These are phyloP conservation scores for Termitomyces sp. DNA, from an alignment of 768 basidiomycete species.

Conservation along the genomic window DNA sequence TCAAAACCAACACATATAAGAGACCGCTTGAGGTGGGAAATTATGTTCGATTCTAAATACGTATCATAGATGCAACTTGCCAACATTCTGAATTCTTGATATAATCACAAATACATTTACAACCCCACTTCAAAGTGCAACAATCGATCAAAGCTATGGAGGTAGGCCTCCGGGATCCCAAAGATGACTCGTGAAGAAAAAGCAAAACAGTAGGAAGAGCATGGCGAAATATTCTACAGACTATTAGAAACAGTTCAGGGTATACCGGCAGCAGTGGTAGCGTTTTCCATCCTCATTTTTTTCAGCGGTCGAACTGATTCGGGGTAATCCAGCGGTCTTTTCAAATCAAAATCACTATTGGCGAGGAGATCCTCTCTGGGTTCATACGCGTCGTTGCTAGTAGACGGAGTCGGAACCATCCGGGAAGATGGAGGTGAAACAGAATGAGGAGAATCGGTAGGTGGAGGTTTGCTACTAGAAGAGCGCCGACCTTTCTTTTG, in stretches of 20 bases:
- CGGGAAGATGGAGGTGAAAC: slow-evolving; percentile 55
- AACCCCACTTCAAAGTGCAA: slow-evolving; percentile 16
- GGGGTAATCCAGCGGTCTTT: slow-evolving; percentile 52
- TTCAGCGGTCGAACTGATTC: slow-evolving; percentile 52
- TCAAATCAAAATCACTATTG: slow-evolving; percentile 52
- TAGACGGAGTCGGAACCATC: slow-evolving; percentile 46
- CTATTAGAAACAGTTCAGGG: slow-evolving; percentile 37
- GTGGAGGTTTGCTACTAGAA: slow-evolving; percentile 44
- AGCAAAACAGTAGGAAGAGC: slow-evolving; percentile 25
- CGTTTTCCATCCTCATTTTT: slow-evolving; percentile 68
- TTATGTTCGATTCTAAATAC: slow-evolving; percentile 3
- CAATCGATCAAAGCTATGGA: slow-evolving; percentile 13
- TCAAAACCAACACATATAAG: slow-evolving; percentile 5
- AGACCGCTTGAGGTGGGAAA: slow-evolving; percentile 15
- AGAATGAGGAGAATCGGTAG: slow-evolving; percentile 38
- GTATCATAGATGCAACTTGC: neutral
- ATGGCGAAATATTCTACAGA: slow-evolving; percentile 32
- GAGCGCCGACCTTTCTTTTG: slow-evolving; percentile 49
- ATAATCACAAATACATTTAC: slow-evolving; percentile 25
- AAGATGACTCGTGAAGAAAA: slow-evolving; percentile 16
- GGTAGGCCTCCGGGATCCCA: slow-evolving; percentile 15
- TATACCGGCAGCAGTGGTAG: slow-evolving; percentile 40
- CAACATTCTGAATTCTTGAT: slow-evolving; percentile 7
- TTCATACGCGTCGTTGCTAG: slow-evolving; percentile 31
- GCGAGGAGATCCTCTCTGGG: slow-evolving; percentile 36